Conservation (phyloP, 345 rosid species). For the Citrus medica region DNA sequence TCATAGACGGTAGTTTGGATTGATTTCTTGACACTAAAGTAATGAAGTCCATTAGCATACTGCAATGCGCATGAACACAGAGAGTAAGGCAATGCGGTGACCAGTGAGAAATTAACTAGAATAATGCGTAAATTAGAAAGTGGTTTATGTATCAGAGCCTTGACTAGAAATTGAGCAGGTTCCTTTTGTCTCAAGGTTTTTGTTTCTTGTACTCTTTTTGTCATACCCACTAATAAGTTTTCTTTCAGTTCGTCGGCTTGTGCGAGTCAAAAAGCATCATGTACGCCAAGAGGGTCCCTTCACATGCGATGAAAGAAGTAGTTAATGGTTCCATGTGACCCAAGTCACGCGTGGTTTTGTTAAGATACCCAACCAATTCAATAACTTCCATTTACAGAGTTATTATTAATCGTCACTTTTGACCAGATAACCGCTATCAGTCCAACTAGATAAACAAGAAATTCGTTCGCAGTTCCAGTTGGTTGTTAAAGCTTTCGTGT, state of each 20-base stretch:
- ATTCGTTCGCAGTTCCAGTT: background rate
- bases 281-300: background rate
- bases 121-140: background rate
- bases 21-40: background rate
- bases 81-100: background rate
- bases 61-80: no score
- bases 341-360: background rate
- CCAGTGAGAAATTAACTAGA: background rate
- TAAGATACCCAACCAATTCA: background rate
- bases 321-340: constrained; percentile 1
- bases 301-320: constrained; percentile 28
- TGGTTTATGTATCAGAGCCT: background rate
- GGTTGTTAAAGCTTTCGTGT: background rate
- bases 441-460: background rate
- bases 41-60: background rate
- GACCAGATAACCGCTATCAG: background rate
- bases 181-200: background rate
- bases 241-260: background rate
- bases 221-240: background rate
- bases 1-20: background rate
- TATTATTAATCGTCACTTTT: background rate
- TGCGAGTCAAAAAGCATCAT: constrained; percentile 22
- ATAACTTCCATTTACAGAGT: background rate
- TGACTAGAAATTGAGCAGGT: background rate
- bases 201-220: background rate